Base-by-base conservation (phyloP, 306 rosid species). In the Begonia fuchsioides region DNA sequence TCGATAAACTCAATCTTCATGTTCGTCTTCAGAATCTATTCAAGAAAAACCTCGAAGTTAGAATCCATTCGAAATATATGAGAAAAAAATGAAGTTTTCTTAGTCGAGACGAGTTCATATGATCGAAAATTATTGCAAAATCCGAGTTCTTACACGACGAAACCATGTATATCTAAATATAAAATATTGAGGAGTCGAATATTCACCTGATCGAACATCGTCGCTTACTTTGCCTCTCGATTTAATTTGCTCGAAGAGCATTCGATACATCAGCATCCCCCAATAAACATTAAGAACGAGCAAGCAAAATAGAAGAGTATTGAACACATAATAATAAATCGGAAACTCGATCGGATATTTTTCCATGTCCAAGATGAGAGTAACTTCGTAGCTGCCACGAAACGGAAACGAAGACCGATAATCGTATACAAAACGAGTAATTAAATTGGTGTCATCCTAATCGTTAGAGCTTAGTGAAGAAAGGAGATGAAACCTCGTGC, bases 191-290 rank as follows among this genome's bases (percentile, higher is more conserved):
- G 35, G 35, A 26, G 35, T 26, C 7, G 35, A 26, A 26, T 5
- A 26, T 81, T 76, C 65, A 90, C 97, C 97, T 57, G 97, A 90
- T 39, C 97, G 94, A 72, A 90, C 90, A 64, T 90, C 97, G 8
- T 90, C 94, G 41, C 92, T 68, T 53, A 90, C 62, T 63, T 73
- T 78, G 46, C 97, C 95, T 77, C 69, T 76, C 10, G 80, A 80
- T 71, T 76, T 87, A 63, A 90, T 77, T 85, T 84, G 95, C 61
- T 74, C 68, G 45, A 72, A 84, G 57, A 90, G 92, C 97, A 90
- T 90, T 50, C 95, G 82, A 56, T 55, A 87, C 46, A 90, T 90
- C 75, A 90, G 57, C 47, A 81, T 82, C 94, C 95, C 84, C 97
- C 97, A 90, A 67, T 80, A 90, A 57, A 84, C 70, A 59, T 84